Evolutionary conservation across 768 basidiomycete genomes (phyloP).

Genomic region (Galerina sulciceps): DNA sequence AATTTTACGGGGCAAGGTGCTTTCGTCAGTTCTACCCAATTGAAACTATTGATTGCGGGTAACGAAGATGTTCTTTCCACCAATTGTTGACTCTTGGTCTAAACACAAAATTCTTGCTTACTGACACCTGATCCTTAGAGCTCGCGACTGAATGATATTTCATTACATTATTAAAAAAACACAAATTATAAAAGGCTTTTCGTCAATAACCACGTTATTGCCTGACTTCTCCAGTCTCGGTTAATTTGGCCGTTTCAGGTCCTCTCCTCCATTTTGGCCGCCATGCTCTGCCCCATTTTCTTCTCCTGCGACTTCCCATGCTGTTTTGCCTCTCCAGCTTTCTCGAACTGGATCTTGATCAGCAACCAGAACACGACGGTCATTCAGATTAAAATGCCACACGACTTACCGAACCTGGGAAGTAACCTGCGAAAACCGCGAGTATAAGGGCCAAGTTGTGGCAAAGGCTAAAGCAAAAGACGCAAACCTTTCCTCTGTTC

Average conservation of each 20-base stretch:
- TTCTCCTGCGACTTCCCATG: neutral
- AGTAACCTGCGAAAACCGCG: slow-evolving; percentile 4
- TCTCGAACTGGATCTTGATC: neutral
- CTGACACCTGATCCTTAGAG: too few species aligned
- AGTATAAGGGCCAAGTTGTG: neutral
- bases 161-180: too few species aligned
- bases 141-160: too few species aligned
- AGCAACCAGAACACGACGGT: neutral
- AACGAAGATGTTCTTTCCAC: too few species aligned
- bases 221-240: too few species aligned
- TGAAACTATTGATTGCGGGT: too few species aligned
- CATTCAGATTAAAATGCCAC: neutral
- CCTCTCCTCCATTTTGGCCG: slow-evolving; percentile 5
- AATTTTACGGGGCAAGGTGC: neutral
- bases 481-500: slow-evolving; percentile 52
- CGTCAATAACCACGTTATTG: too few species aligned
- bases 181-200: too few species aligned
- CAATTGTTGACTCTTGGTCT: too few species aligned
- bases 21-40: too few species aligned
- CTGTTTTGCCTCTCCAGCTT: neutral
- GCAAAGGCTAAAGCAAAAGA: neutral
- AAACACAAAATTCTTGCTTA: too few species aligned
- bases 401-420: neutral
- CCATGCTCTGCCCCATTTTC: slow-evolving; percentile 13
- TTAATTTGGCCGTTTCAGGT: neutral